These are phyloP conservation scores for Metarhizium robertsii DNA, from an alignment of 2,329 filamentous ascomycete genomes.

Conservation along the genomic window DNA sequence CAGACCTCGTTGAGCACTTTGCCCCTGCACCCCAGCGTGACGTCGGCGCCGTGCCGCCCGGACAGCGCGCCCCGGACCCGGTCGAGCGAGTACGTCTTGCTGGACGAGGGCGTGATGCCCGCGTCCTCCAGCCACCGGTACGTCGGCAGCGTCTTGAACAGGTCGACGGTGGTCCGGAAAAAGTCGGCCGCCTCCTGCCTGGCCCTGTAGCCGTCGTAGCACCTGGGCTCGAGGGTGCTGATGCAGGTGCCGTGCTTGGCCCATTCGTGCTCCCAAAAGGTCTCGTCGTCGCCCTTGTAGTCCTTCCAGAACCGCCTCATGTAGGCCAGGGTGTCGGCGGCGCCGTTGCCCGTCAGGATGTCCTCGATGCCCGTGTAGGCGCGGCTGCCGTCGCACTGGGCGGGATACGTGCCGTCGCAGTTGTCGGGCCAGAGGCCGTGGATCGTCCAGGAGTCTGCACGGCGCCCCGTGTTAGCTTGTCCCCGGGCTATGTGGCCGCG, in stretches of 20 bases:
- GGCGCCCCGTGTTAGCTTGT: neutral
- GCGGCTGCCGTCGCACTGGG: slow-evolving; percentile 52
- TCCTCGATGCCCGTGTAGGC: slow-evolving; percentile 56
- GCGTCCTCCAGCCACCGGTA: slow-evolving; percentile 52
- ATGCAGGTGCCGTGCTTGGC: slow-evolving; percentile 65
- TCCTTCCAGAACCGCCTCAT: slow-evolving; percentile 69
- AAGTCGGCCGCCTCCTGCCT: slow-evolving; percentile 60
- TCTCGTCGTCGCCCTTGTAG: slow-evolving; percentile 51
- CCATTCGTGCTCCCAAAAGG: slow-evolving; percentile 69
- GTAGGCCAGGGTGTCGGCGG: slow-evolving; percentile 48
- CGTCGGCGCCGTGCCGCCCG: slow-evolving; percentile 40
- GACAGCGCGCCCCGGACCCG: slow-evolving; percentile 50
- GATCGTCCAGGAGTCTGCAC: slow-evolving; percentile 59
- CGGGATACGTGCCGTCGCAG: slow-evolving; percentile 61
- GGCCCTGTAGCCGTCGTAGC: slow-evolving; percentile 51
- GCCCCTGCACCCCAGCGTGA: slow-evolving; percentile 47
- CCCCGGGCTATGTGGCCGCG: neutral
- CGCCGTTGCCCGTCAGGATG: slow-evolving; percentile 45
- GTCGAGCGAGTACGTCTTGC: slow-evolving; percentile 47
- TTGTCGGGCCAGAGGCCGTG: slow-evolving; percentile 60
- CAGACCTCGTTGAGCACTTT: slow-evolving; percentile 43
- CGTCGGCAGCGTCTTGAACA: slow-evolving; percentile 61
- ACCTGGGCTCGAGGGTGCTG: slow-evolving; percentile 55
- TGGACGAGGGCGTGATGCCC: slow-evolving; percentile 44
- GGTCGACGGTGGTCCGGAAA: slow-evolving; percentile 53